These are phyloP conservation scores for Auricularia sp. DNA, from an alignment of 768 basidiomycete genomes.

Conservation along the genomic window DNA sequence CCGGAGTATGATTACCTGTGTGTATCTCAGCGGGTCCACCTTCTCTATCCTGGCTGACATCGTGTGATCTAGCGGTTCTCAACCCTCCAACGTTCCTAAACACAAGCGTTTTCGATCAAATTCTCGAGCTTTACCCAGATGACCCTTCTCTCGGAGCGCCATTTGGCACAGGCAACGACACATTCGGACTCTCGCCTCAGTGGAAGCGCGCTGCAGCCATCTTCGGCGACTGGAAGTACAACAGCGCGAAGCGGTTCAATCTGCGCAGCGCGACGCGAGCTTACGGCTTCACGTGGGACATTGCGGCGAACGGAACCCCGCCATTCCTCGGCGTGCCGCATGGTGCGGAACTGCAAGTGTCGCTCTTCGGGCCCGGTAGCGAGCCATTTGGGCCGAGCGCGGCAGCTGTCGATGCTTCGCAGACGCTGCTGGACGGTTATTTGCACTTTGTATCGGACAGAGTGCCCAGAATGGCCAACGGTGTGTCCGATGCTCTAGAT, in stretches of 20 bases:
- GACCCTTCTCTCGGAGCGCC: slow-evolving; percentile 34
- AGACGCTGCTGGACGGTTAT: too few relatives aligned
- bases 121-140: slow-evolving; percentile 33
- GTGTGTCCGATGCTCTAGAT: too few relatives aligned
- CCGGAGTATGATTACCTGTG: slow-evolving; percentile 13
- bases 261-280: background rate
- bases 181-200: slow-evolving; percentile 30
- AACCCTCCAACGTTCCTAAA: slow-evolving; percentile 12
- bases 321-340: too few relatives aligned
- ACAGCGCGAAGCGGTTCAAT: background rate
- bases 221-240: slow-evolving; percentile 17
- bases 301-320: too few relatives aligned
- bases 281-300: too few relatives aligned
- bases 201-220: slow-evolving; percentile 31
- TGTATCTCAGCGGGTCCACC: slow-evolving; percentile 18
- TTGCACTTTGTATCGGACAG: too few relatives aligned
- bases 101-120: slow-evolving; percentile 13
- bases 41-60: background rate
- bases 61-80: background rate
- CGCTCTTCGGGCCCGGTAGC: too few relatives aligned
- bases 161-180: slow-evolving; percentile 34
- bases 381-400: too few relatives aligned
- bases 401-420: too few relatives aligned
- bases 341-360: too few relatives aligned
- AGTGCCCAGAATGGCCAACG: too few relatives aligned